Evolutionary conservation across 495 filamentous ascomycete species (phyloP).

Genomic region (Massariosphaeria phaeospora): DNA sequence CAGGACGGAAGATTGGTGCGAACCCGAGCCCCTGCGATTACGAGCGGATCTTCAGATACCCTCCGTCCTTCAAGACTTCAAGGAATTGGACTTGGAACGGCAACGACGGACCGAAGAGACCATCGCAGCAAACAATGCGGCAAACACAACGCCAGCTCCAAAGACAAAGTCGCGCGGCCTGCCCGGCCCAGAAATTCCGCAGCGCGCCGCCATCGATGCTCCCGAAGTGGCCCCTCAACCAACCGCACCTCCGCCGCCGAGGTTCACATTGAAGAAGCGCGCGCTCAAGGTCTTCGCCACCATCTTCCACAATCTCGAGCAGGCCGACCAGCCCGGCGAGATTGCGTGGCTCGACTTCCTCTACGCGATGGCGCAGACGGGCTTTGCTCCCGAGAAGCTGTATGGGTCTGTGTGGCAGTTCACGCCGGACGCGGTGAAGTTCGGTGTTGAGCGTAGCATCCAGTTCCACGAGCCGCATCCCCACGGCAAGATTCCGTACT

Average conservation of each 20-base stretch:
- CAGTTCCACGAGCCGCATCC: slow-evolving; percentile 54
- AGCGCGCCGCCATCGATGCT: slow-evolving; percentile 1
- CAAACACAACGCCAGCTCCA: slow-evolving; percentile 18
- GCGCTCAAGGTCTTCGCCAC: slow-evolving; percentile 47
- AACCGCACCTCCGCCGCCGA: slow-evolving; percentile 3
- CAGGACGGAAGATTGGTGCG: too few relatives aligned
- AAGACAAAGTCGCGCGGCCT: slow-evolving; percentile 46
- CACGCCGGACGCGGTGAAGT: slow-evolving; percentile 34
- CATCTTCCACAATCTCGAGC: slow-evolving; percentile 42
- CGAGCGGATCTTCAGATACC: too few relatives aligned
- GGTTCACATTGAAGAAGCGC: slow-evolving; percentile 44
- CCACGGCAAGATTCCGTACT: slow-evolving; percentile 45
- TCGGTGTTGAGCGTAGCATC: slow-evolving; percentile 46
- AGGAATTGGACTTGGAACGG: slow-evolving; percentile 35
- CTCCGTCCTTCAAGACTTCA: slow-evolving; percentile 44
- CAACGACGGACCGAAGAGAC: slow-evolving; percentile 27
- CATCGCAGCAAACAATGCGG: not conserved
- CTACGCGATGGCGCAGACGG: slow-evolving; percentile 47
- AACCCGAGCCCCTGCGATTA: too few relatives aligned
- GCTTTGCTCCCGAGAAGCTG: slow-evolving; percentile 48
- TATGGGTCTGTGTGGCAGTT: slow-evolving; percentile 55
- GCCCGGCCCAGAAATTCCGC: slow-evolving; percentile 2
- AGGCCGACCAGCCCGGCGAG: slow-evolving; percentile 40
- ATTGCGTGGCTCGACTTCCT: slow-evolving; percentile 51
- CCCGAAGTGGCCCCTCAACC: not conserved